These are phyloP conservation scores for Rhizopogon vulgaris DNA, from an alignment of 768 basidiomycete genomes.

Conservation along the genomic window DNA sequence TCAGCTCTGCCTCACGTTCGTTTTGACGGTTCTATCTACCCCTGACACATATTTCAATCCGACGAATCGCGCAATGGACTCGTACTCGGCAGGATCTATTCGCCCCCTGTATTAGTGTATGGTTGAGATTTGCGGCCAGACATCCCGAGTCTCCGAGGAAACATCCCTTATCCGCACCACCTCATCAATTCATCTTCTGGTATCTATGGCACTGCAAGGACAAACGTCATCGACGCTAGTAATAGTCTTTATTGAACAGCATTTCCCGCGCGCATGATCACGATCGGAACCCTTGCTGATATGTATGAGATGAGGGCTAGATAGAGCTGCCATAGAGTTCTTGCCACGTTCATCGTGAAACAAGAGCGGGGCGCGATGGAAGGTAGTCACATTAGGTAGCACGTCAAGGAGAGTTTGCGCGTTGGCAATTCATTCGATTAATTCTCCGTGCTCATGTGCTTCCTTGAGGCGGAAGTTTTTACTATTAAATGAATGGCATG, in stretches of 20 bases:
- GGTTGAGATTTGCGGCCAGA: background rate
- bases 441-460: background rate
- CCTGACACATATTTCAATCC: background rate
- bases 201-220: background rate
- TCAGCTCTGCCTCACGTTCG: too few relatives aligned
- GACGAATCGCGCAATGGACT: background rate
- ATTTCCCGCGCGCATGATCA: background rate
- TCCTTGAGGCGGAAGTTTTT: background rate
- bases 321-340: background rate
- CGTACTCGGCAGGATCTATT: background rate
- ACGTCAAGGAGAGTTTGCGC: background rate
- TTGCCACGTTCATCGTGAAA: background rate
- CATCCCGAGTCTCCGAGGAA: background rate
- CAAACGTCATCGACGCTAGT: background rate
- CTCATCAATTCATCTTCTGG: background rate
- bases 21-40: background rate
- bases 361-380: background rate
- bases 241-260: background rate
- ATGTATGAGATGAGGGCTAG: background rate
- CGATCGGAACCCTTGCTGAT: background rate
- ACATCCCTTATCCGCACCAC: background rate
- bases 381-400: background rate
- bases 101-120: background rate
- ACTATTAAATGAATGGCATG: background rate
- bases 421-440: background rate